These are phyloP conservation scores for Dryas integrifolia DNA, from an alignment of 331 rosid species.

Conservation along the genomic window DNA sequence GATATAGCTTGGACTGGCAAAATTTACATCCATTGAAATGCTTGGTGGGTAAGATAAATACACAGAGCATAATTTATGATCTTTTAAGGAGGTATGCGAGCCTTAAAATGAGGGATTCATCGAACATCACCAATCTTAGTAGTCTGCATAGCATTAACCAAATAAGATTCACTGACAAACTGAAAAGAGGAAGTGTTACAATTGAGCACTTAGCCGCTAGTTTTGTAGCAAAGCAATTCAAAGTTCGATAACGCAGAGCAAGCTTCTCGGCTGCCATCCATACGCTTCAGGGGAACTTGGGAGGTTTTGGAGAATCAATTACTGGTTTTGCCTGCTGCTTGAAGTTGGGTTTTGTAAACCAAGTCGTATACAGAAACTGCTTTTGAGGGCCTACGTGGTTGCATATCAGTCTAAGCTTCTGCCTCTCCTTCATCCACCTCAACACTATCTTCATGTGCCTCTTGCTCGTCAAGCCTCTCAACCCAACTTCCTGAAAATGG, in stretches of 20 bases:
- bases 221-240: not conserved
- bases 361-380: conserved; percentile 85
- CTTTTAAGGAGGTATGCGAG: no score
- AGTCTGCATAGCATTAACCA: not conserved
- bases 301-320: conserved; percentile 28
- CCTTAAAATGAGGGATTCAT: no score
- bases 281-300: conserved; percentile 35
- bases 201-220: not conserved
- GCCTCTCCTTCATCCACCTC: conserved; percentile 96
- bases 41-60: not conserved
- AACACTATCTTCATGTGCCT: conserved; percentile 77
- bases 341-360: conserved; percentile 59
- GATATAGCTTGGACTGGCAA: not conserved
- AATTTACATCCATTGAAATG: not conserved
- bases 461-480: conserved; percentile 74
- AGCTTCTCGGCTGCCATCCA: not conserved
- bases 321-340: conserved; percentile 31
- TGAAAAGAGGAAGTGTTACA: not conserved
- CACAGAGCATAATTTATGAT: no score
- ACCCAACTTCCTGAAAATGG: conserved; percentile 60
- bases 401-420: conserved; percentile 76
- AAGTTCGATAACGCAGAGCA: not conserved
- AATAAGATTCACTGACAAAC: not conserved
- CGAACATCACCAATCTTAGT: not conserved
- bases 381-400: conserved; percentile 76